These are phyloP conservation scores for Chenopodium quinoa DNA, from an alignment of 148 eudicot species.

Conservation along the genomic window DNA sequence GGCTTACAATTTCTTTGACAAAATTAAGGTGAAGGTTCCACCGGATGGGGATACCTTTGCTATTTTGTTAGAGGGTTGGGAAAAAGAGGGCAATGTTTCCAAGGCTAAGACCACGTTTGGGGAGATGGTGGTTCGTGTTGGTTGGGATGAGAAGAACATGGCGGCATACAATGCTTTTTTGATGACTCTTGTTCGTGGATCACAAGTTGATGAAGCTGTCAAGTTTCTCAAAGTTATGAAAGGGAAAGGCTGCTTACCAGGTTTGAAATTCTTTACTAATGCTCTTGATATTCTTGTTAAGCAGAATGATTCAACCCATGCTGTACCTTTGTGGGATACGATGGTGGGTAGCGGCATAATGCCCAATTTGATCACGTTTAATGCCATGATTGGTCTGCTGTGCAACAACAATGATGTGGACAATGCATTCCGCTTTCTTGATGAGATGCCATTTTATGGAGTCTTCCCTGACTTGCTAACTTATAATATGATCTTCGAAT, in stretches of 20 bases:
- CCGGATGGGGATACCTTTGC: constrained; percentile 69
- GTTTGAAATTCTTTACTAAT: constrained; percentile 73
- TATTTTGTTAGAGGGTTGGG: constrained; percentile 81
- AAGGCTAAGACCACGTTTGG: constrained; percentile 78
- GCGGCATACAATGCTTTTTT: constrained; percentile 71
- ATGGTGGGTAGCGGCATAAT: constrained; percentile 61
- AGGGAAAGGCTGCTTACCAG: constrained; percentile 75
- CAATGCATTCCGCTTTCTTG: constrained; percentile 66
- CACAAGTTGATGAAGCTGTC: constrained; percentile 56
- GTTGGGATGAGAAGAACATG: constrained; percentile 62
- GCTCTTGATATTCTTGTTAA: constrained; percentile 66
- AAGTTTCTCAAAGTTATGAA: constrained; percentile 79
- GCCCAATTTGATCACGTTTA: constrained; percentile 64
- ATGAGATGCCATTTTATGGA: constrained; percentile 68
- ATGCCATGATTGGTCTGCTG: constrained; percentile 66
- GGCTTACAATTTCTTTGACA: constrained; percentile 64
- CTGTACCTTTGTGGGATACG: constrained; percentile 65
- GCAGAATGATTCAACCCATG: constrained; percentile 59
- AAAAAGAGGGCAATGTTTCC: constrained; percentile 60
- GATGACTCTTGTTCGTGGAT: constrained; percentile 58
- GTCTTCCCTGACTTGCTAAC: constrained; percentile 69
- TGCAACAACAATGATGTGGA: constrained; percentile 61
- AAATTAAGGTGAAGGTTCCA: constrained; percentile 52
- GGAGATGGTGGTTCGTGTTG: constrained; percentile 83
- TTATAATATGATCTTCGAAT: constrained; percentile 71